Conservation (phyloP, 225 moss, liverwort and hornwort genomes). For the Bryum argenteum region DNA sequence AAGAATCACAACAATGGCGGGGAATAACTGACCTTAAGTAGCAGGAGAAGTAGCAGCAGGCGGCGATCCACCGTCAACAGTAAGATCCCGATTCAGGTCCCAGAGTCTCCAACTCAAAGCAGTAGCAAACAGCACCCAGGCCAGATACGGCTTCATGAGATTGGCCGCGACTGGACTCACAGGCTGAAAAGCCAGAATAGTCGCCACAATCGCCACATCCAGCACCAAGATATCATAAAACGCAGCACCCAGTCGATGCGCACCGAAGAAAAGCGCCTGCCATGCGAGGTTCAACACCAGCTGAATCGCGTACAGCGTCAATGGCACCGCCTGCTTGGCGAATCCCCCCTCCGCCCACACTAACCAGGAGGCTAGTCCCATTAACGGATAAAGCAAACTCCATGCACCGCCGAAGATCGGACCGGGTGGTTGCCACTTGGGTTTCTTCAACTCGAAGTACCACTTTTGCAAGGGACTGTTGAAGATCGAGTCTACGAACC, state of each 20-base stretch:
- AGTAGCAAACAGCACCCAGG: slow-evolving; percentile 58
- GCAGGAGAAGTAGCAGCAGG: slow-evolving; percentile 24
- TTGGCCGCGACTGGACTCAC: slow-evolving; percentile 53
- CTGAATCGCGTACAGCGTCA: slow-evolving; percentile 51
- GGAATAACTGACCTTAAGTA: neutral
- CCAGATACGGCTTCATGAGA: slow-evolving; percentile 54
- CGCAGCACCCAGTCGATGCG: slow-evolving; percentile 39
- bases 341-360: slow-evolving; percentile 63
- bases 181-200: slow-evolving; percentile 40
- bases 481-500: slow-evolving; percentile 45
- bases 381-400: slow-evolving; percentile 58
- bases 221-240: slow-evolving; percentile 48
- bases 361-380: slow-evolving; percentile 65
- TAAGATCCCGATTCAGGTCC: slow-evolving; percentile 31
- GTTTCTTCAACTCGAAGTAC: slow-evolving; percentile 63
- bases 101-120: slow-evolving; percentile 53
- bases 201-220: slow-evolving; percentile 40
- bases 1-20: too few relatives aligned
- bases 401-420: slow-evolving; percentile 55
- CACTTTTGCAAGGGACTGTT: slow-evolving; percentile 50
- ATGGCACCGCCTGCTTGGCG: slow-evolving; percentile 47
- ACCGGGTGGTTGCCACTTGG: slow-evolving; percentile 60
- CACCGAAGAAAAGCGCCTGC: slow-evolving; percentile 62
- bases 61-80: slow-evolving; percentile 1
- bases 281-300: slow-evolving; percentile 54